These are phyloP conservation scores for Stevia rebaudiana DNA, from an alignment of 140 eudicot genomes.

Conservation along the genomic window DNA sequence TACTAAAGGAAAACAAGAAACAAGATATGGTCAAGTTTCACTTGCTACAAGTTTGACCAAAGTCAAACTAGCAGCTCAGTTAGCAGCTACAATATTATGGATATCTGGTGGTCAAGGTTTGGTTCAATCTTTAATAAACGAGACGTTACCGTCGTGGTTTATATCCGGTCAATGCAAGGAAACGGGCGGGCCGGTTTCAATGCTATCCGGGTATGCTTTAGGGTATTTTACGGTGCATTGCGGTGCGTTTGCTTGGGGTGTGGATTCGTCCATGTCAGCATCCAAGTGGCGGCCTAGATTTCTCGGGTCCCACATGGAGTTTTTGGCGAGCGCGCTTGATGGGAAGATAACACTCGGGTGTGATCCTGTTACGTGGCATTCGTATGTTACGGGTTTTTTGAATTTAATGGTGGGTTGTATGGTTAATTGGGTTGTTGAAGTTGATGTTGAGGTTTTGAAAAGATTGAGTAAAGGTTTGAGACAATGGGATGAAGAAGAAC, in stretches of 20 bases:
- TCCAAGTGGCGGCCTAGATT: conserved; percentile 56
- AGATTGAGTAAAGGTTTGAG: conserved; percentile 65
- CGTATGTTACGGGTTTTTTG: conserved; percentile 64
- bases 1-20: conserved; percentile 40
- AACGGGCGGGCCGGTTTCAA: conserved; percentile 42
- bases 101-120: conserved; percentile 68
- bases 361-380: conserved; percentile 72
- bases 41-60: conserved; percentile 59
- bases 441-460: conserved; percentile 56
- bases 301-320: conserved; percentile 68
- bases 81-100: conserved; percentile 72
- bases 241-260: conserved; percentile 75
- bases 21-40: conserved; percentile 54
- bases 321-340: conserved; percentile 64
- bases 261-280: conserved; percentile 50
- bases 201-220: conserved; percentile 66
- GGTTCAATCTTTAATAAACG: conserved; percentile 69
- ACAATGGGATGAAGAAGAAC: conserved; percentile 76
- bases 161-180: conserved; percentile 50
- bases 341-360: conserved; percentile 90
- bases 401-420: conserved; percentile 62
- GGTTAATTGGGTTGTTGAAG: conserved; percentile 63
- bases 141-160: conserved; percentile 91
- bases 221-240: conserved; percentile 64
- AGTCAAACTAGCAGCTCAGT: conserved; percentile 75